Percentiles rank a stretch among this genome's conserved stretches.
Conservation (phyloP, 169 alveolate species). For the Pseudocohnilembus persalinus region DNA sequence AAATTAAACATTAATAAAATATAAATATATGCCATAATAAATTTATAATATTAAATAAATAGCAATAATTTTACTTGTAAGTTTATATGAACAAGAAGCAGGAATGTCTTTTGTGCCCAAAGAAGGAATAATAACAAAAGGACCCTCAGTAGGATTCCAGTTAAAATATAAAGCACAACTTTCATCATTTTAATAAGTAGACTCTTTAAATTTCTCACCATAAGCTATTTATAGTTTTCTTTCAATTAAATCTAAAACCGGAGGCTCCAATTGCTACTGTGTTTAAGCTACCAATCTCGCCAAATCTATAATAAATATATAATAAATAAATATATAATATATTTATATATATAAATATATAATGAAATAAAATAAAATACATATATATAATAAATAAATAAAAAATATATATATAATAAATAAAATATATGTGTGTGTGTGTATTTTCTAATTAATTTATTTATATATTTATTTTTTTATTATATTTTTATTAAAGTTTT, state of each 20-base stretch:
- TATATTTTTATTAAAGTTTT: too few relatives aligned
- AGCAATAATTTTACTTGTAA: conserved; percentile 46
- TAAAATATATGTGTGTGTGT: too few relatives aligned
- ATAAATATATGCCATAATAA: too few relatives aligned
- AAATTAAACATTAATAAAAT: too few relatives aligned
- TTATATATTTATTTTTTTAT: too few relatives aligned
- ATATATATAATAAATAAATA: too few relatives aligned
- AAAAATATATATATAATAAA: too few relatives aligned
- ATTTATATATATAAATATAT: too few relatives aligned
- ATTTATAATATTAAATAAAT: too few relatives aligned
- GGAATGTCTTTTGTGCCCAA: conserved; percentile 47
- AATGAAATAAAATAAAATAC: too few relatives aligned
- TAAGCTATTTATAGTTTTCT: conserved; percentile 58
- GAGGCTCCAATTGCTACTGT: conserved; percentile 54
- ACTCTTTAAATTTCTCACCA: conserved; percentile 64
- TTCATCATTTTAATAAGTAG: conserved; percentile 58
- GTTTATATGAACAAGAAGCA: conserved; percentile 59
- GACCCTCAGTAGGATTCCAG: conserved; percentile 73
- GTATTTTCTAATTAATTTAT: too few relatives aligned
- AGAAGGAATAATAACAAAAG: conserved; percentile 65
- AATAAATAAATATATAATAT: background rate
- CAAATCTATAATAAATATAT: conserved; percentile 28
- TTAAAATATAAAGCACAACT: conserved; percentile 63
- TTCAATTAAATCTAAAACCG: conserved; percentile 52
- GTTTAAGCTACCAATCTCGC: conserved; percentile 36